Base-by-base conservation (phyloP, 768 basidiomycete genomes). In the Termitomyces sp. region DNA sequence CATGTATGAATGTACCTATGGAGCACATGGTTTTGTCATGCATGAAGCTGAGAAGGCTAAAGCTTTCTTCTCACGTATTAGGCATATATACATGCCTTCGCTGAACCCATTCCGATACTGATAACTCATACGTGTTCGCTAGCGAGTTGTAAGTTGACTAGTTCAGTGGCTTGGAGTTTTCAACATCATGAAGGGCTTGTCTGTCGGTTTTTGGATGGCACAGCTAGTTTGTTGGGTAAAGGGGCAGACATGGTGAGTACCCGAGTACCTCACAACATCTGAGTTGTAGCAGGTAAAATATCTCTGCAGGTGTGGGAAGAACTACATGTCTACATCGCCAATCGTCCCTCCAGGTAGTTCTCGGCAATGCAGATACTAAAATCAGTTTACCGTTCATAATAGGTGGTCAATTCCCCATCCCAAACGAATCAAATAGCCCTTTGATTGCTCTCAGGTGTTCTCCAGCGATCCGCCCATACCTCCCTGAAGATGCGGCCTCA, bases 381-480 rank as follows among this genome's bases (percentile, higher is more conserved):
- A 34, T 14, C 52, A 30, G 25, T 53, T 56, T 28, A 27, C 17
- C 11, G 19, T 19, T n/a, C 5, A 39, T 27, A 73, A 28, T 25
- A 73, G 72, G 71, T 35, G 80, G 82, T 30, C 72, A 75, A 59
- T 83, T 82, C 57, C 74, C 72, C 2, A 52, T 70, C 3, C 75
- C 79, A 6, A 64, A 64, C 9, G 59, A 64, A 1, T 76, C 75
- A 2, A 59, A 70, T 0, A 66, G 64, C 1, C 70, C 83, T n/a
- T 74, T 83, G 40, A 74, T 85, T 25, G 79, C 82, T 8, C 67
- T 86, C 39, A 80, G 81, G 10, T 86, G 85, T 58, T 75, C 76
- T 9, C 83, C 82, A 28, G 79, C 81, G 3, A 77, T 85, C 23
- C 74, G 78, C 6, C 85, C 85, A 1, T 86, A 84, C 65, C 75